These are phyloP conservation scores for Sungouiozyma ichnusensis DNA, from an alignment of 805 yeast species.

Conservation along the genomic window DNA sequence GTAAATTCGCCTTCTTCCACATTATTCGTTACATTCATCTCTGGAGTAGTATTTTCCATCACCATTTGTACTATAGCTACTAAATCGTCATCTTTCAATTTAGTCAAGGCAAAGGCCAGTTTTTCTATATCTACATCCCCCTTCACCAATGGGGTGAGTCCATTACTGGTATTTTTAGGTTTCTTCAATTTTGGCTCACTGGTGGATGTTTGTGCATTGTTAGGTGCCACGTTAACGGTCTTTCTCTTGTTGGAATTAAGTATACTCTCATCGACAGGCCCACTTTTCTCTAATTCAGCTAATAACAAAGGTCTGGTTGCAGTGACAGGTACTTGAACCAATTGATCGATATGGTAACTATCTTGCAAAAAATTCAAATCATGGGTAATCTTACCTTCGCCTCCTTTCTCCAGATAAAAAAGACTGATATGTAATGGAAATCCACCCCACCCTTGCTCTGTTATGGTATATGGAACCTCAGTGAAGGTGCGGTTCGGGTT, in stretches of 20 bases:
- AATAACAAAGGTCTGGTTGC: conserved; percentile 62
- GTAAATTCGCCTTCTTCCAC: conserved; percentile 96
- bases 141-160: conserved; percentile 37
- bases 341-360: conserved; percentile 68
- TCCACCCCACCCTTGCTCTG: conserved; percentile 98
- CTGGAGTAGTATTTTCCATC: conserved; percentile 87
- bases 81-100: conserved; percentile 82
- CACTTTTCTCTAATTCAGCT: conserved; percentile 66
- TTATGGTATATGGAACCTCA: conserved; percentile 75
- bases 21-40: conserved; percentile 91
- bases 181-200: conserved; percentile 39
- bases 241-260: conserved; percentile 20
- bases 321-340: conserved; percentile 50
- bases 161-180: conserved; percentile 31
- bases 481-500: conserved; percentile 78
- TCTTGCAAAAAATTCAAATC: conserved; percentile 80
- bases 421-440: conserved; percentile 78
- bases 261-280: conserved; percentile 40
- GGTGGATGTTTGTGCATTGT: conserved; percentile 4
- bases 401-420: conserved; percentile 72
- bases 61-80: conserved; percentile 96
- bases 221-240: conserved; percentile 7
- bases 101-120: conserved; percentile 81
- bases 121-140: conserved; percentile 81
- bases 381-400: conserved; percentile 78